Conservation (phyloP, 2,329 filamentous ascomycete species). For the Penicillium hordei region DNA sequence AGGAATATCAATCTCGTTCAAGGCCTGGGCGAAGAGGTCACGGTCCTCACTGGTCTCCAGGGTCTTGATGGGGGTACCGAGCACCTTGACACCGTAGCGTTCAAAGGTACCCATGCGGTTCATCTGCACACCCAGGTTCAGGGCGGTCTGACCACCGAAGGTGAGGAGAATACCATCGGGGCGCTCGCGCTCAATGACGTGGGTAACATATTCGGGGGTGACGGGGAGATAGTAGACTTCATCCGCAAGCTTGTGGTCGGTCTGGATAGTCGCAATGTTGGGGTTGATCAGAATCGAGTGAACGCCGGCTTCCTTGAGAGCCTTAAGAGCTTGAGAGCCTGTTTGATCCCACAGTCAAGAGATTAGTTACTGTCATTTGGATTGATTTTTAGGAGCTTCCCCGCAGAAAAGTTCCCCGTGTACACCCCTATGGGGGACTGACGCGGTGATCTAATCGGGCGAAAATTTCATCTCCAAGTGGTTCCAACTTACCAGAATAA, state of each 20-base stretch:
- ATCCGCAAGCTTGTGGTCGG: slow-evolving; percentile 90
- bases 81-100: slow-evolving; percentile 90
- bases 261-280: slow-evolving; percentile 98
- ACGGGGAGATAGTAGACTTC: slow-evolving; percentile 98
- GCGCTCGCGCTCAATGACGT: slow-evolving; percentile 93
- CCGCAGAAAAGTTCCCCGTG: slow-evolving; percentile 8
- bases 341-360: slow-evolving; percentile 13
- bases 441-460: background rate
- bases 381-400: background rate
- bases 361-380: slow-evolving; percentile 19
- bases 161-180: slow-evolving; percentile 97
- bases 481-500: slow-evolving; percentile 76
- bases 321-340: slow-evolving; percentile 96
- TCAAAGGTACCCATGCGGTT: slow-evolving; percentile 94
- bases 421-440: slow-evolving; percentile 2
- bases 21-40: slow-evolving; percentile 90
- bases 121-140: slow-evolving; percentile 97
- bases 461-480: background rate
- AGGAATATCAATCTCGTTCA: slow-evolving; percentile 96
- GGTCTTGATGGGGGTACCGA: slow-evolving; percentile 92
- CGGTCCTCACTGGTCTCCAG: slow-evolving; percentile 93
- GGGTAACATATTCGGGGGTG: slow-evolving; percentile 94
- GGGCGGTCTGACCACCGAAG: slow-evolving; percentile 94
- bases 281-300: slow-evolving; percentile 92
- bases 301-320: slow-evolving; percentile 91